Evolutionary conservation across 495 filamentous ascomycete species (phyloP).

Genomic region (Penicillium waksmanii): DNA sequence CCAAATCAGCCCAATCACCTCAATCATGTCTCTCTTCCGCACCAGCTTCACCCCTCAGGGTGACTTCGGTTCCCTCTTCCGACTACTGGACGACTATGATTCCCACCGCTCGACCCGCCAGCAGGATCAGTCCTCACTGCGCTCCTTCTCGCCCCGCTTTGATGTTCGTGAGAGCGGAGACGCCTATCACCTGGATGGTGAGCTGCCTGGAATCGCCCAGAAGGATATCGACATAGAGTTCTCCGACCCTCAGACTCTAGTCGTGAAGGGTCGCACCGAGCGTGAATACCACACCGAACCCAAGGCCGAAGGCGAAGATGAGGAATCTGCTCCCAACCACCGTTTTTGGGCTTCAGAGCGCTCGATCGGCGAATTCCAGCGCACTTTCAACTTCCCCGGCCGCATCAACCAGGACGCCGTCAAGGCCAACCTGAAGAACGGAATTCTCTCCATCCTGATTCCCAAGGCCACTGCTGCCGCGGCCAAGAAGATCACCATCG

Average conservation of each 20-base stretch:
- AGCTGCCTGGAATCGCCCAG: constrained; percentile 82
- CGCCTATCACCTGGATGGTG: constrained; percentile 83
- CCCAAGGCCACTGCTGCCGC: constrained; percentile 70
- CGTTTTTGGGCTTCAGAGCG: constrained; percentile 89
- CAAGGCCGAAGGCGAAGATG: constrained; percentile 49
- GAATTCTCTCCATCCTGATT: constrained; percentile 74
- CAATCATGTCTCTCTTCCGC: constrained; percentile 46
- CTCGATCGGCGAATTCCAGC: constrained; percentile 78
- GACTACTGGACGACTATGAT: constrained; percentile 51
- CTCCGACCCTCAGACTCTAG: constrained; percentile 76
- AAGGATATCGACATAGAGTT: constrained; percentile 85
- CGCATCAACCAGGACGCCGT: constrained; percentile 79
- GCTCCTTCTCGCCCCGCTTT: constrained; percentile 74
- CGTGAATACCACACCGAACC: constrained; percentile 51
- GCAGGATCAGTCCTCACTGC: constrained; percentile 19
- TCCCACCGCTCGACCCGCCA: constrained; percentile 37
- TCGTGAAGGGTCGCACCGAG: constrained; percentile 68
- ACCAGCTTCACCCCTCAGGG: constrained; percentile 33
- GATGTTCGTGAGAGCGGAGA: constrained; percentile 75
- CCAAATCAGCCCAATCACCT: not conserved
- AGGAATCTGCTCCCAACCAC: constrained; percentile 25
- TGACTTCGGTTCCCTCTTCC: constrained; percentile 51
- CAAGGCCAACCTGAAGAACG: constrained; percentile 76
- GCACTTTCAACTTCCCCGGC: constrained; percentile 78
- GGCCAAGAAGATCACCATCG: constrained; percentile 61